These are phyloP conservation scores for Dipodascus albidus DNA, from an alignment of 805 yeast species.

Conservation along the genomic window DNA sequence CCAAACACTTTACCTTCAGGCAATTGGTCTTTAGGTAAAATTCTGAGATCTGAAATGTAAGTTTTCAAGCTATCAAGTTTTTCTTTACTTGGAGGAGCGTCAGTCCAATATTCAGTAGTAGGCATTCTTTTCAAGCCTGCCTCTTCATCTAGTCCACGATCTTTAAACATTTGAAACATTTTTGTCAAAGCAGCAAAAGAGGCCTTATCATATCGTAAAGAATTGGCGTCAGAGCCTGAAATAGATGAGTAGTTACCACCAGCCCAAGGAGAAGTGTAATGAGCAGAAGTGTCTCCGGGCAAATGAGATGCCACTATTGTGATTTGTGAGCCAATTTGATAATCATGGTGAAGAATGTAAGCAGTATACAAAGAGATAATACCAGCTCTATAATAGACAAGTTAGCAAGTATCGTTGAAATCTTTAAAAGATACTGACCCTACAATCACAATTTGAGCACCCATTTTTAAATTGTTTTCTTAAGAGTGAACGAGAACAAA, in stretches of 20 bases:
- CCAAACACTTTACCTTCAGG: slow-evolving; percentile 49
- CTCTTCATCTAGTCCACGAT: slow-evolving; percentile 30
- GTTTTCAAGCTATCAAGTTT: slow-evolving; percentile 38
- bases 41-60: slow-evolving; percentile 32
- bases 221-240: slow-evolving; percentile 43
- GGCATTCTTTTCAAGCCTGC: slow-evolving; percentile 45
- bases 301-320: slow-evolving; percentile 51
- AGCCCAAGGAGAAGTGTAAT: slow-evolving; percentile 77
- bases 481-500: no score
- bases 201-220: slow-evolving; percentile 40
- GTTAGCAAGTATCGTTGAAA: slow-evolving; percentile 1
- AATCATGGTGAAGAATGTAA: slow-evolving; percentile 34
- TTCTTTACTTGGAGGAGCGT: slow-evolving; percentile 28
- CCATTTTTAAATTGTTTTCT: no score
- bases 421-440: slow-evolving; percentile 10
- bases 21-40: slow-evolving; percentile 22
- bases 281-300: slow-evolving; percentile 70
- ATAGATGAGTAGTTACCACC: slow-evolving; percentile 54
- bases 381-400: slow-evolving; percentile 37
- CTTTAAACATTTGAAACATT: slow-evolving; percentile 30
- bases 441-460: slow-evolving; percentile 13
- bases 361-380: slow-evolving; percentile 58
- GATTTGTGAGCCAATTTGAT: slow-evolving; percentile 29
- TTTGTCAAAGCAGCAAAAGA: slow-evolving; percentile 40
- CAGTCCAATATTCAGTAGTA: slow-evolving; percentile 53